Conservation (phyloP, 2,329 filamentous ascomycete species). For the Neonectria faginata region DNA sequence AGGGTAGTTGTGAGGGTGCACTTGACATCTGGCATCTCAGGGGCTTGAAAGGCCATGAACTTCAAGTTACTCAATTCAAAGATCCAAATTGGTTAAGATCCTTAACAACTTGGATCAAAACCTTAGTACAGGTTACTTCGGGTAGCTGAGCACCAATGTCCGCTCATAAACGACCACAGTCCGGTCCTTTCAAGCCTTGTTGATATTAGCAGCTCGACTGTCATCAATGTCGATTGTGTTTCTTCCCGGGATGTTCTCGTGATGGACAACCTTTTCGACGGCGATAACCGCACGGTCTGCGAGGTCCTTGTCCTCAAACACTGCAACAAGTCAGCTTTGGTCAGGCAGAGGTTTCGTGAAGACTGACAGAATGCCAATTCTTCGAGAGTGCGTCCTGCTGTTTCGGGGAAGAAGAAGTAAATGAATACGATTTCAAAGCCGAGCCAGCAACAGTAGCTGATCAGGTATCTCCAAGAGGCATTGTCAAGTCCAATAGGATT, state of each 20-base stretch:
- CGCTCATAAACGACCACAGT: not conserved
- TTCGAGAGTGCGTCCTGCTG: slow-evolving; percentile 79
- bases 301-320: slow-evolving; percentile 27
- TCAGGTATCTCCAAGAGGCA: slow-evolving; percentile 37
- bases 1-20: too few relatives aligned
- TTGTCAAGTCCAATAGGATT: slow-evolving; percentile 38
- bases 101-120: too few relatives aligned
- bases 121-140: too few relatives aligned
- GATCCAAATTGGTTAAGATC: too few relatives aligned
- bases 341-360: not conserved
- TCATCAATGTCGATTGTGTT: not conserved
- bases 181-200: not conserved
- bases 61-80: too few relatives aligned
- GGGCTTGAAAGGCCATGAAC: too few relatives aligned
- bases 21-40: too few relatives aligned
- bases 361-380: slow-evolving; percentile 56
- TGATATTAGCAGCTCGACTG: not conserved
- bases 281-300: slow-evolving; percentile 11
- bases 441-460: slow-evolving; percentile 43
- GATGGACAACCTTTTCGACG: slow-evolving; percentile 18
- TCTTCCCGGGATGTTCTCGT: slow-evolving; percentile 15
- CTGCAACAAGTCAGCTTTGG: slow-evolving; percentile 2
- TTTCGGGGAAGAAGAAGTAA: slow-evolving; percentile 84
- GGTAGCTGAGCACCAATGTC: too few relatives aligned
- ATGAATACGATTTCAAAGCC: slow-evolving; percentile 60